These are phyloP conservation scores for Rubia tinctorum DNA, from an alignment of 305 asterid genomes.

Conservation along the genomic window DNA sequence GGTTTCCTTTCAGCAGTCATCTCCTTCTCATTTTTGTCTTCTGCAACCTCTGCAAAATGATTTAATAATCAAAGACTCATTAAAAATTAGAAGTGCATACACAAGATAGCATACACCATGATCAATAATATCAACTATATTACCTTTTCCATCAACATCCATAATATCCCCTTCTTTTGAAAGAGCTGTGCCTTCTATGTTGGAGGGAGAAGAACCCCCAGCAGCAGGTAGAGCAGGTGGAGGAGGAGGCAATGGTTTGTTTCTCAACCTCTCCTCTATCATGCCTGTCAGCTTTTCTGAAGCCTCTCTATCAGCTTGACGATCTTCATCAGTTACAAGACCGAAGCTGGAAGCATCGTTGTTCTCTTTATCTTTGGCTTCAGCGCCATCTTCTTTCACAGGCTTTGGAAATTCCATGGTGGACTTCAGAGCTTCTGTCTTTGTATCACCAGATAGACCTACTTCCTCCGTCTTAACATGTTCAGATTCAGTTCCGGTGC, in stretches of 20 bases:
- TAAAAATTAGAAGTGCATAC: neutral
- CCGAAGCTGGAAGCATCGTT: conserved; percentile 61
- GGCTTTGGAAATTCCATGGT: conserved; percentile 43
- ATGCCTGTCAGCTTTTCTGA: conserved; percentile 62
- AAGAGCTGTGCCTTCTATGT: conserved; percentile 56
- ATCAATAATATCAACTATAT: neutral
- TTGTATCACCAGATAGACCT: conserved; percentile 44
- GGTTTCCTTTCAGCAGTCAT: conserved; percentile 68
- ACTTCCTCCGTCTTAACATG: conserved; percentile 47
- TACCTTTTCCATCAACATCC: conserved; percentile 51
- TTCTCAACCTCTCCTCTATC: conserved; percentile 89
- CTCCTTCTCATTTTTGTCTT: conserved; percentile 68
- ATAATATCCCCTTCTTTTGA: conserved; percentile 66
- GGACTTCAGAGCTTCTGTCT: conserved; percentile 38
- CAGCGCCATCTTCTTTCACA: conserved; percentile 41
- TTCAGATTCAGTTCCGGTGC: conserved; percentile 40
- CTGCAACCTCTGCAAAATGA: conserved; percentile 44
- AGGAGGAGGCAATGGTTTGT: conserved; percentile 84
- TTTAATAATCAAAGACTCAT: conserved; percentile 14
- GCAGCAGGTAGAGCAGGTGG: conserved; percentile 55
- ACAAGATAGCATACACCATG: neutral
- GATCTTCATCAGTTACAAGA: conserved; percentile 75
- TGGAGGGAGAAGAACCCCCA: conserved; percentile 54
- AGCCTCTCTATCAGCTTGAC: conserved; percentile 65
- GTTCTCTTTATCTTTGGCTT: conserved; percentile 44